A percentile compares a stretch with the other conserved stretches of the same genome.
Evolutionary conservation across 768 basidiomycete genomes (phyloP).

Genomic region (Tubosaeta sp.): DNA sequence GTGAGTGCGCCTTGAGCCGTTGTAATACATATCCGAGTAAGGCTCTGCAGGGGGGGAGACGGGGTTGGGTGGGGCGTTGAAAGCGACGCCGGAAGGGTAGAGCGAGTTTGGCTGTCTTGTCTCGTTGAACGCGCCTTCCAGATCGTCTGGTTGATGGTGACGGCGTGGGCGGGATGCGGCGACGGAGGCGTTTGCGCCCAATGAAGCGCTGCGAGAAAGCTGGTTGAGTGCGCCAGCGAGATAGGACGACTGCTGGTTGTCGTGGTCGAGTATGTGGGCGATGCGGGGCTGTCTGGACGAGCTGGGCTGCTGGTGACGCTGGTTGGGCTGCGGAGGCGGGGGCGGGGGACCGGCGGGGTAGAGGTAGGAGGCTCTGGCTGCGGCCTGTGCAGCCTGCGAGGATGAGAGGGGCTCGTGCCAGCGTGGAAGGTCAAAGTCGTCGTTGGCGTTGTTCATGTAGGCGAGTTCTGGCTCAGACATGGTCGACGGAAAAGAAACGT

Average conservation of each 20-base stretch:
- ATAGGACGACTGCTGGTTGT: slow-evolving; percentile 47
- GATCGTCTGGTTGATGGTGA: slow-evolving; percentile 67
- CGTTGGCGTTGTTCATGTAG: slow-evolving; percentile 75
- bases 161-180: slow-evolving; percentile 49
- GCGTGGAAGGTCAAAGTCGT: slow-evolving; percentile 71
- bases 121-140: slow-evolving; percentile 49
- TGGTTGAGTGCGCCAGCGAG: slow-evolving; percentile 47
- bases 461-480: slow-evolving; percentile 76
- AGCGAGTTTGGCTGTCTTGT: slow-evolving; percentile 42
- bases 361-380: slow-evolving; percentile 50
- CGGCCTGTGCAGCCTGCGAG: slow-evolving; percentile 54
- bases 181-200: slow-evolving; percentile 45
- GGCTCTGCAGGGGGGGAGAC: slow-evolving; percentile 42
- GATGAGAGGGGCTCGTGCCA: slow-evolving; percentile 54
- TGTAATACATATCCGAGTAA: slow-evolving; percentile 61
- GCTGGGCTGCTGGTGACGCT: slow-evolving; percentile 44
- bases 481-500: background rate
- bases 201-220: slow-evolving; percentile 64
- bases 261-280: slow-evolving; percentile 63
- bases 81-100: slow-evolving; percentile 55
- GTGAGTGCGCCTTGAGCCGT: slow-evolving; percentile 52
- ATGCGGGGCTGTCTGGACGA: slow-evolving; percentile 57
- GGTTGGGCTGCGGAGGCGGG: slow-evolving; percentile 39
- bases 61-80: slow-evolving; percentile 33
- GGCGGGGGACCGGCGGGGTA: slow-evolving; percentile 45